Conservation (phyloP, 768 basidiomycete species). For the Leccinum disarticulatum region DNA sequence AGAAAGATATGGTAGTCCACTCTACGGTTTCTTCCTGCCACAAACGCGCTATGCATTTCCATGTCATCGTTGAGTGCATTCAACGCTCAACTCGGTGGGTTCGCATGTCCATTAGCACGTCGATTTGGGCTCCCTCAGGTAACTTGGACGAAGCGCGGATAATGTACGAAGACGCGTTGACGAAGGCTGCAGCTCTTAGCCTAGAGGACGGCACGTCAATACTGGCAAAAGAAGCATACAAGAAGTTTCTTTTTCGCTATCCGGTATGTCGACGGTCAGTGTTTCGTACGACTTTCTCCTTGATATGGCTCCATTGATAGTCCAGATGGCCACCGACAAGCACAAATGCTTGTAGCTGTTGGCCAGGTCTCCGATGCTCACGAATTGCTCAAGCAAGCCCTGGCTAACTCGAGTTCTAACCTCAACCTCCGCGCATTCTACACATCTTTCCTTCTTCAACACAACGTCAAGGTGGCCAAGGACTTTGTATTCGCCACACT, state of each 20-base stretch:
- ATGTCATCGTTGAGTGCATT: constrained; percentile 33
- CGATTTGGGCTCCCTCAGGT: constrained; percentile 40
- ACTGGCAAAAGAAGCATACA: constrained; percentile 64
- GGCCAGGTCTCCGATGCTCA: constrained; percentile 63
- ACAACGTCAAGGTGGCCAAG: constrained; percentile 69
- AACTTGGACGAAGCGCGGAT: constrained; percentile 53
- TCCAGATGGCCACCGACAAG: constrained; percentile 75
- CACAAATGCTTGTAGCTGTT: constrained; percentile 68
- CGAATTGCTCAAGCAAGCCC: constrained; percentile 84
- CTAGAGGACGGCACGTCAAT: constrained; percentile 64
- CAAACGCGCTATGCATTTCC: too few species aligned
- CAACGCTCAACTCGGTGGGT: too few species aligned
- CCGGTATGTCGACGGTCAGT: constrained; percentile 94
- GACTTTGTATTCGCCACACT: constrained; percentile 88
- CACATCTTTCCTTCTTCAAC: constrained; percentile 87
- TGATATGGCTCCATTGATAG: constrained; percentile 6
- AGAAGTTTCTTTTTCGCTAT: constrained; percentile 83
- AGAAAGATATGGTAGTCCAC: too few species aligned
- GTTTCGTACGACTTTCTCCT: background rate
- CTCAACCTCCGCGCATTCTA: constrained; percentile 91
- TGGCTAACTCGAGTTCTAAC: constrained; percentile 72
- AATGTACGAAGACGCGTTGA: constrained; percentile 76
- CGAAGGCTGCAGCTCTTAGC: constrained; percentile 47
- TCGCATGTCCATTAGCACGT: too few species aligned
- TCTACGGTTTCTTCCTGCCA: too few species aligned